Evolutionary conservation across 768 basidiomycete species (phyloP).

Genomic region (Cyathus striatus): DNA sequence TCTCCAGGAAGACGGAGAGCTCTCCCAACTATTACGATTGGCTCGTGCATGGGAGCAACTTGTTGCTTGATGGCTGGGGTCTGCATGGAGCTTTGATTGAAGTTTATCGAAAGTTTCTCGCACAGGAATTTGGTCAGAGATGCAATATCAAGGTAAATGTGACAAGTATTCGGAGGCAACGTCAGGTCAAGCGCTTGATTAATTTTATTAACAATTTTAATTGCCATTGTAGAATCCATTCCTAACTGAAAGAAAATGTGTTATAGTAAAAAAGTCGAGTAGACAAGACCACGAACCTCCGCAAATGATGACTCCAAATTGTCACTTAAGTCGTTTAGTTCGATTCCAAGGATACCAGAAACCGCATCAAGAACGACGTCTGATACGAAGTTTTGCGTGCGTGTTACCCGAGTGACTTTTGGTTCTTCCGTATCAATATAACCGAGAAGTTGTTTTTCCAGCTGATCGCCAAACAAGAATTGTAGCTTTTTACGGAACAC

Average conservation of each 20-base stretch:
- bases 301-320: constrained; percentile 24
- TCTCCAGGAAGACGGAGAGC: constrained; percentile 28
- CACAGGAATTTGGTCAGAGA: constrained; percentile 19
- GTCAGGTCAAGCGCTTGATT: constrained; percentile 18
- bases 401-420: neutral
- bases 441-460: constrained; percentile 7
- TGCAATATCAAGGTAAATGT: constrained; percentile 23
- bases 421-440: constrained; percentile 8
- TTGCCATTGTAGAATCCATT: constrained; percentile 29
- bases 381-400: too few species aligned
- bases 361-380: constrained; percentile 18
- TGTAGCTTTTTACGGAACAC: constrained; percentile 29
- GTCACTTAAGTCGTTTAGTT: constrained; percentile 15
- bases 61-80: neutral
- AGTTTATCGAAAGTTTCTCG: constrained; percentile 12
- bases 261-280: neutral
- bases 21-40: constrained; percentile 30
- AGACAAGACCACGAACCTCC: constrained; percentile 13
- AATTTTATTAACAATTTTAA: constrained; percentile 21
- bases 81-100: too few species aligned
- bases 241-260: constrained; percentile 17
- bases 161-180: constrained; percentile 27
- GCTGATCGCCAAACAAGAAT: constrained; percentile 14
- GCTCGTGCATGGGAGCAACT: constrained; percentile 9
- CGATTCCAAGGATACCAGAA: constrained; percentile 15